Evolutionary conservation across 495 filamentous ascomycete genomes (phyloP).

Genomic region (Penicillium dipodomyicola): DNA sequence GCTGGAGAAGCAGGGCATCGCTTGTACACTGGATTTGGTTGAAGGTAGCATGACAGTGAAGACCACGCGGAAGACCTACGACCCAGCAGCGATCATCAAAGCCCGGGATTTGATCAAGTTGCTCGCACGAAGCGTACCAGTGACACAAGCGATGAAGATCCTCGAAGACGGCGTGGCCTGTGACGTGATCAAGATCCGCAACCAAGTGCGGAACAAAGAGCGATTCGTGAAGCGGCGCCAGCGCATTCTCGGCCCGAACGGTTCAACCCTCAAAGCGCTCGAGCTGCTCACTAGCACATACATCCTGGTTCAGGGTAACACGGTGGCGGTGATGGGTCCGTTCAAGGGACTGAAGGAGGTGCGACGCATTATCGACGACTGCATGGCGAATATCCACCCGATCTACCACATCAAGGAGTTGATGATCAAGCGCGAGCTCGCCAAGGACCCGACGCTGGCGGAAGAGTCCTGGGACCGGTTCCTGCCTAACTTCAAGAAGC

Average conservation of each 20-base stretch:
- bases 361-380: constrained; percentile 85
- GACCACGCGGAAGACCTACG: constrained; percentile 91
- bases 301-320: constrained; percentile 96
- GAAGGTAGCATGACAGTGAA: constrained; percentile 95
- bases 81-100: constrained; percentile 92
- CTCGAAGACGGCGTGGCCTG: constrained; percentile 85
- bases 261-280: constrained; percentile 85
- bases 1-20: constrained; percentile 78
- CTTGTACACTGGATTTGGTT: constrained; percentile 87
- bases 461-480: constrained; percentile 94
- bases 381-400: constrained; percentile 93
- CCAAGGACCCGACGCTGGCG: constrained; percentile 84
- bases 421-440: constrained; percentile 98
- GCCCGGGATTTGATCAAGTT: constrained; percentile 93
- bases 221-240: constrained; percentile 96
- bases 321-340: constrained; percentile 84
- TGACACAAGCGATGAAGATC: constrained; percentile 84
- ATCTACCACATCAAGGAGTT: constrained; percentile 97
- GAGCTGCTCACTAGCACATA: constrained; percentile 94
- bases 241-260: constrained; percentile 80
- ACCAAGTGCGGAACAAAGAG: constrained; percentile 89
- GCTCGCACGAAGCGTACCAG: constrained; percentile 85
- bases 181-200: constrained; percentile 93
- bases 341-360: constrained; percentile 94
- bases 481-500: constrained; percentile 96